phyloP scores from a whole-genome alignment of 225 moss, liverwort and hornwort genomes.

The Physcomitrellopsis africana region DNA sequence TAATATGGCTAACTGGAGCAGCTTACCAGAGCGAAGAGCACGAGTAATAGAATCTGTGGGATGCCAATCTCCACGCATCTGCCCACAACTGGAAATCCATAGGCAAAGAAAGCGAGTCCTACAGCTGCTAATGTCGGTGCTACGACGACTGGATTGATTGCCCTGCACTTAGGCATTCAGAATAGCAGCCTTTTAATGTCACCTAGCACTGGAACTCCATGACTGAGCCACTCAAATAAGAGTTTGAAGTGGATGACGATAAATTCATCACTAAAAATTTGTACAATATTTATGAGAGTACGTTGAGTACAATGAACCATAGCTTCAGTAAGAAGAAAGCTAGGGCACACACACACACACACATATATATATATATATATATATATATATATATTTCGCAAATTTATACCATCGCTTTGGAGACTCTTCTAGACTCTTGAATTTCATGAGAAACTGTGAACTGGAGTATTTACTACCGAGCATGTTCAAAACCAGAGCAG shows the following conservation, averaged over 20 bases:
- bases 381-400: too few relatives aligned
- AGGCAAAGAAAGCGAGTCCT: slow-evolving; percentile 86
- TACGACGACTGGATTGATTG: slow-evolving; percentile 92
- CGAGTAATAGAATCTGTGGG: slow-evolving; percentile 79
- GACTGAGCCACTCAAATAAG: neutral
- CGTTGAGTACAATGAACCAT: neutral
- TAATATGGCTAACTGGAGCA: slow-evolving; percentile 29
- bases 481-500: neutral
- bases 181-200: neutral
- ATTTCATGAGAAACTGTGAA: too few relatives aligned
- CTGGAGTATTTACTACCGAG: neutral
- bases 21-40: slow-evolving; percentile 92
- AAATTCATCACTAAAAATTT: too few relatives aligned
- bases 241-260: neutral
- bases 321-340: neutral
- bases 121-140: slow-evolving; percentile 92
- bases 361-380: too few relatives aligned
- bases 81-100: slow-evolving; percentile 86
- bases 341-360: neutral
- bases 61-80: slow-evolving; percentile 91
- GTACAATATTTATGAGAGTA: neutral
- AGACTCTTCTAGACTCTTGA: too few relatives aligned
- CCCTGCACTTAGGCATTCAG: slow-evolving; percentile 48
- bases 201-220: neutral
- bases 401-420: too few relatives aligned